phyloP scores from a whole-genome alignment of 495 filamentous ascomycete genomes.

The Aspergillus incahuasiensis region DNA sequence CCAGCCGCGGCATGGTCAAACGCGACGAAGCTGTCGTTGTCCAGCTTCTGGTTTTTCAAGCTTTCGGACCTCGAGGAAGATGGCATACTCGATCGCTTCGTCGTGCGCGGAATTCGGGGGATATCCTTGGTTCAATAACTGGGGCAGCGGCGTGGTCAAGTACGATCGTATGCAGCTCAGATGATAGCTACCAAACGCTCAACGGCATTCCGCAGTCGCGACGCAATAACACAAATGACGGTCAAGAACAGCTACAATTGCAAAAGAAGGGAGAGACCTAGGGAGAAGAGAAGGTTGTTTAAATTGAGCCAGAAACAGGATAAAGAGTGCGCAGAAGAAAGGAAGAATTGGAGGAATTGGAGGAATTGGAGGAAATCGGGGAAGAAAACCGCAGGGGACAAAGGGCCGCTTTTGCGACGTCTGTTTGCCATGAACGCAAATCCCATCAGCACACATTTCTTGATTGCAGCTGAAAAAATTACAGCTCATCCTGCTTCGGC shows the following conservation, averaged over 20 bases:
- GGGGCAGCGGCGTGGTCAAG: neutral
- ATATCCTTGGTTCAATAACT: neutral
- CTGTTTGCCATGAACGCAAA: neutral
- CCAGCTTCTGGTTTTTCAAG: constrained; percentile 35
- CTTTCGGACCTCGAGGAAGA: constrained; percentile 32
- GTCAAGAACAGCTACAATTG: constrained; percentile 4
- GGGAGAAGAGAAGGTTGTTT: neutral
- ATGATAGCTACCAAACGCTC: constrained; percentile 1
- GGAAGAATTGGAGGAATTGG: neutral
- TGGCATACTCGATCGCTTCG: constrained; percentile 28
- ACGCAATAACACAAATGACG: neutral
- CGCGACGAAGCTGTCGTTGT: constrained; percentile 55
- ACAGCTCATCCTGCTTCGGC: neutral
- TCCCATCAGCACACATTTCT: neutral
- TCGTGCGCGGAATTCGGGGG: neutral
- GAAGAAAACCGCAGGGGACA: neutral
- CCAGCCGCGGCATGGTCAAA: constrained; percentile 85
- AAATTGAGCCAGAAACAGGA: neutral
- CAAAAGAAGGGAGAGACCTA: neutral
- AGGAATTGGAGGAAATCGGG: neutral
- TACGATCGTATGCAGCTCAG: constrained; percentile 6
- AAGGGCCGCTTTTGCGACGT: neutral
- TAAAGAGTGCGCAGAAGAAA: neutral
- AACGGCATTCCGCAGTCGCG: constrained; percentile 17
- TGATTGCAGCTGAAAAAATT: neutral